phyloP scores from a whole-genome alignment of 352 stramenopile species.

The Phytophthora citricola region DNA sequence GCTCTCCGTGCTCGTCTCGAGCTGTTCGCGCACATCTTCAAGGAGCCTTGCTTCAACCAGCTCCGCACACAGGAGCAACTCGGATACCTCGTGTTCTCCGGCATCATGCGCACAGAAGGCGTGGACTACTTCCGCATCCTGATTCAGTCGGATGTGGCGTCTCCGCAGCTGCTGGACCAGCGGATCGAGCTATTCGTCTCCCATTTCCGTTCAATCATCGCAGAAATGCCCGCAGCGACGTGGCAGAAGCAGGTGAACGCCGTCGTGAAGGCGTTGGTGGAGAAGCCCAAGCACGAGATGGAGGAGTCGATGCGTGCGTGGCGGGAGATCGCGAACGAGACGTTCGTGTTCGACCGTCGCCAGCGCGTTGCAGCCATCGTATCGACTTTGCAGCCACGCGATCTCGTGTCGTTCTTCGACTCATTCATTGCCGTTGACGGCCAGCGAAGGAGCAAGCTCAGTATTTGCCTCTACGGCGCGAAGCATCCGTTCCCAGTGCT shows the following conservation, averaged over 20 bases:
- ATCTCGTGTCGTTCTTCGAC: constrained; percentile 75
- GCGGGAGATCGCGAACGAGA: constrained; percentile 69
- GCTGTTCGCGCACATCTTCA: constrained; percentile 89
- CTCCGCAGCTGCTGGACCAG: constrained; percentile 66
- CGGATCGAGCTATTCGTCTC: constrained; percentile 78
- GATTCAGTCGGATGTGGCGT: constrained; percentile 82
- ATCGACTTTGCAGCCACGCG: constrained; percentile 46
- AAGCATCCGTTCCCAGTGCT: constrained; percentile 55
- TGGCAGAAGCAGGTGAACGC: constrained; percentile 70
- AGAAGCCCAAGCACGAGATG: constrained; percentile 77
- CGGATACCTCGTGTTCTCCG: constrained; percentile 89
- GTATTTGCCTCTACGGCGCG: constrained; percentile 57
- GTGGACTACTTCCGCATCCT: constrained; percentile 80
- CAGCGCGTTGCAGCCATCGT: constrained; percentile 61
- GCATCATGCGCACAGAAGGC: constrained; percentile 48
- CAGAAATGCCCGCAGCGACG: constrained; percentile 35
- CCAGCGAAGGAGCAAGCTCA: constrained; percentile 57
- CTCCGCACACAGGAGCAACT: constrained; percentile 94
- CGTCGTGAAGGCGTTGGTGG: constrained; percentile 60
- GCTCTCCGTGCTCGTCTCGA: constrained; percentile 56
- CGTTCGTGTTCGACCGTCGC: constrained; percentile 74
- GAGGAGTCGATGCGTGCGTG: constrained; percentile 72
- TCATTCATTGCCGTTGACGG: constrained; percentile 46
- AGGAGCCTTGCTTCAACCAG: constrained; percentile 92
- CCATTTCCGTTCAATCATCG: constrained; percentile 49